Percentiles rank a stretch among this genome's conserved stretches.
phyloP scores from a whole-genome alignment of 805 yeast genomes.

The Kazachstania taianensis region DNA sequence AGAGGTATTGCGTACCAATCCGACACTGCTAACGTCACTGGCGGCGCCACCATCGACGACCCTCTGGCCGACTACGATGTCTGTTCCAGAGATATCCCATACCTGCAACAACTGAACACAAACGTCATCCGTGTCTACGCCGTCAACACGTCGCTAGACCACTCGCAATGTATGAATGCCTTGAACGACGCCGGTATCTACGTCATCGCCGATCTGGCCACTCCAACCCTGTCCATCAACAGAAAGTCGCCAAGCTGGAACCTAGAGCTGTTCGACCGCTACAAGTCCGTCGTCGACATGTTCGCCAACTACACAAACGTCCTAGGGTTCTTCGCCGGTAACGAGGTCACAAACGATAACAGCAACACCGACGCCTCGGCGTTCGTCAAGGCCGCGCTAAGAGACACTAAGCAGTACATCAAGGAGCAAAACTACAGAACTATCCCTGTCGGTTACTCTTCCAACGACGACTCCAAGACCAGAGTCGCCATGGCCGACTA shows the following conservation, averaged over 20 bases:
- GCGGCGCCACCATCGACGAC: conserved; percentile 44
- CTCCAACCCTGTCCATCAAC: conserved; percentile 54
- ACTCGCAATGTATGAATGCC: conserved; percentile 55
- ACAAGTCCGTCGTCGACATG: conserved; percentile 57
- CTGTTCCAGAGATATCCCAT: conserved; percentile 69
- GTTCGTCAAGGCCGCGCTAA: conserved; percentile 71
- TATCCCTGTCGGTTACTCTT: conserved; percentile 76
- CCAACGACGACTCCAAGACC: conserved; percentile 62
- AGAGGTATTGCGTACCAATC: conserved; percentile 77
- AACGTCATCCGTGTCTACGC: conserved; percentile 74
- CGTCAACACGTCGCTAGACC: conserved; percentile 52
- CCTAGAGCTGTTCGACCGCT: conserved; percentile 52
- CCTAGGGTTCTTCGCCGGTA: conserved; percentile 79
- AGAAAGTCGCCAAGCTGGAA: conserved; percentile 57
- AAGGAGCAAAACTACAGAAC: conserved; percentile 47
- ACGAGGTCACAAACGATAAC: conserved; percentile 63
- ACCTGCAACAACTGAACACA: conserved; percentile 49
- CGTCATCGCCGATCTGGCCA: conserved; percentile 68
- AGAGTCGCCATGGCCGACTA: conserved; percentile 63
- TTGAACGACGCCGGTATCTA: conserved; percentile 69
- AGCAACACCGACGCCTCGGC: conserved; percentile 68
- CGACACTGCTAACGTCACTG: conserved; percentile 43
- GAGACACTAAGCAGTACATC: conserved; percentile 68
- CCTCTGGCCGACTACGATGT: conserved; percentile 54
- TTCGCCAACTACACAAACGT: conserved; percentile 63